A percentile compares a stretch with the other conserved stretches of the same genome.
Evolutionary conservation across 164 flowering plant species (phyloP).

Genomic region (Warburgia ugandensis): DNA sequence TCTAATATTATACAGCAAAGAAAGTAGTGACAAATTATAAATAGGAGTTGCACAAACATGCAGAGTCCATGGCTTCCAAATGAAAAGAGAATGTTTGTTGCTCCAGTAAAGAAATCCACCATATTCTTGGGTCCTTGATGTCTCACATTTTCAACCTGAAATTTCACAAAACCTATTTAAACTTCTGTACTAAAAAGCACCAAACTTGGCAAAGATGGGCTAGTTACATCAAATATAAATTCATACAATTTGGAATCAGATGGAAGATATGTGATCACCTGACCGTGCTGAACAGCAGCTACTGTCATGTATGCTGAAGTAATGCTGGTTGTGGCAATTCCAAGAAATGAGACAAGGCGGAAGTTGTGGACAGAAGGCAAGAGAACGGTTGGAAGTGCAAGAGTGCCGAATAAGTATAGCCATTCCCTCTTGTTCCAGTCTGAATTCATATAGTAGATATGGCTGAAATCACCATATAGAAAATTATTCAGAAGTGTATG

Average conservation of each 20-base stretch:
- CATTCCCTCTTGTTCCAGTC: slow-evolving; percentile 10
- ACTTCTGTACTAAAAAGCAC: too few species aligned
- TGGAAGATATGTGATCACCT: slow-evolving; percentile 6
- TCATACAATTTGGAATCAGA: too few species aligned
- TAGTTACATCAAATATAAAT: too few species aligned
- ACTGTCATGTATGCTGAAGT: slow-evolving; percentile 9
- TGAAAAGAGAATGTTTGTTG: slow-evolving; percentile 12
- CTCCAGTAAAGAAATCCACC: slow-evolving; percentile 12
- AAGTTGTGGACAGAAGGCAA: slow-evolving; percentile 12
- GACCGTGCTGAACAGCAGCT: slow-evolving; percentile 10
- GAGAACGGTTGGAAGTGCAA: slow-evolving; percentile 7
- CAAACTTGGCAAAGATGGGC: too few species aligned
- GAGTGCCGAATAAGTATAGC: slow-evolving; percentile 9
- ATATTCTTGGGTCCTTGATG: slow-evolving; percentile 12
- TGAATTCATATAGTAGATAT: slow-evolving; percentile 12
- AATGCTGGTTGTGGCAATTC: slow-evolving; percentile 8
- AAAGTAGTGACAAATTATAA: not conserved
- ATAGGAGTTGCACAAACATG: slow-evolving; percentile 1
- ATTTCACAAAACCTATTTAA: not conserved
- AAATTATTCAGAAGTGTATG: not conserved
- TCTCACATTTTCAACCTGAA: slow-evolving; percentile 3
- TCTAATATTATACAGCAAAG: too few species aligned
- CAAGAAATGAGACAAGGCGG: slow-evolving; percentile 8
- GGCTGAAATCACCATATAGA: not conserved
- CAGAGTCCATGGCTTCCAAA: slow-evolving; percentile 12